Conservation (phyloP, 2,329 filamentous ascomycete genomes). For the Rutstroemia sydowiana region DNA sequence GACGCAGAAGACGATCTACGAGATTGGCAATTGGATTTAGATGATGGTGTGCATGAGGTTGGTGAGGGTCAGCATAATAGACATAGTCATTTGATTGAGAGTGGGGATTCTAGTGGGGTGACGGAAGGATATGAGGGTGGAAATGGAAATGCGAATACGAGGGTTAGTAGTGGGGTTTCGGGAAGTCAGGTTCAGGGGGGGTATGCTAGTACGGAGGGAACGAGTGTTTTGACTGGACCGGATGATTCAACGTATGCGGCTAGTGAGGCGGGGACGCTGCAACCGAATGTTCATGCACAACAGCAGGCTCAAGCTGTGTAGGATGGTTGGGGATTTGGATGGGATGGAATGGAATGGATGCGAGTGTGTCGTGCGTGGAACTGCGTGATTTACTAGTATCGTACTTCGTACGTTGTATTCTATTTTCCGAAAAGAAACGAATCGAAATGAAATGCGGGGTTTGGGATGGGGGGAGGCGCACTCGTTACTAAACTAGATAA, state of each 20-base stretch:
- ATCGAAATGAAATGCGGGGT: no score
- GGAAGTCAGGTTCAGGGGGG: neutral
- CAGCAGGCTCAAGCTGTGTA: neutral
- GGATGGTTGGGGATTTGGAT: neutral
- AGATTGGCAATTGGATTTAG: constrained; percentile 49
- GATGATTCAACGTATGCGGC: neutral
- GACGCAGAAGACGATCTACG: constrained; percentile 86
- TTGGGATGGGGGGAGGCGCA: no score
- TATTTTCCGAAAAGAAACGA: no score
- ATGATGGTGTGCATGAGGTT: constrained; percentile 13
- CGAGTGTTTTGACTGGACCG: constrained; percentile 3
- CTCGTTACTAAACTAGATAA: no score
- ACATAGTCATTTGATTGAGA: neutral
- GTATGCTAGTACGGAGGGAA: constrained; percentile 4
- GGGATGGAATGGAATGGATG: neutral
- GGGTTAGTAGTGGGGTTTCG: no score
- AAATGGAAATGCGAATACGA: no score
- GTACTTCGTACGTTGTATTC: no score
- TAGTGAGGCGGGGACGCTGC: constrained; percentile 1
- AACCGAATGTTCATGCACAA: no score
- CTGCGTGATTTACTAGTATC: no score
- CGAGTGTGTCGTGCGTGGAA: no score
- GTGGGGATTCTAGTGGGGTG: neutral
- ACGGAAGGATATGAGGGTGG: neutral
- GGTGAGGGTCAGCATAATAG: neutral